Evolutionary conservation across 257 asterid genomes (phyloP), one percentile per base, ranked within the genome.

Genomic region (Solanum infundibuliforme): DNA sequence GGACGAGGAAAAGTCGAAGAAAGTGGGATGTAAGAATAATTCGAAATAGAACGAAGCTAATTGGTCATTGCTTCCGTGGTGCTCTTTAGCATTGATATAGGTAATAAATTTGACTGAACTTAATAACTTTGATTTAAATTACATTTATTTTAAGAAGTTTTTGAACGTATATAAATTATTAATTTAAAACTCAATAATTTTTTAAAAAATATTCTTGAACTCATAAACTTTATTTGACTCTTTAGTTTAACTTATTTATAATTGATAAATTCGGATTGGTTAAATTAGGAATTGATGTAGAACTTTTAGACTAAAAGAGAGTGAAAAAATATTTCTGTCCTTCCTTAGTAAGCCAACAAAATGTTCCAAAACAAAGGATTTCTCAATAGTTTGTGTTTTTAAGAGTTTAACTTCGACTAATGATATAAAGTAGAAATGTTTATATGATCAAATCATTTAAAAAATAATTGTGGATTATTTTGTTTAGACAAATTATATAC

Each of bases 221-320:
- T 5, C 35, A 12, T 27, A 27, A 27, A 27, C 5, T 29, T 68
- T 3, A 68, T 13, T 8, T 11, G 4, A 13, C 3, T 31, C 41
- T 71, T 68, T 27, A 27, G 31, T 62, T n/a, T 23, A 60, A 27
- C 73, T n/a, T 73, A 20, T 38, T 36, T 75, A 36, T 8, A 23
- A 75, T 75, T 21, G 83, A 75, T 75, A 41, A 77, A n/a, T 12
- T 77, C 62, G 10, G 36, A 76, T 76, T n/a, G 83, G 34, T n/a
- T 25, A 39, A 11, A 38, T 76, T 76, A 76, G 35, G 35, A 76
- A 39, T 76, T 39, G 25, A 11, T 76, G 62, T 52, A 52, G 21
- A 52, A 18, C 62, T 52, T 52, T 18, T 7, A 52, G 55, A 46
- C 48, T 21, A 38, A 75, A 23, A 5, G 55, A 39, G 60, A 25